Evolutionary conservation across 2,329 filamentous ascomycete genomes (phyloP).

Genomic region (Bipolaris bicolor): DNA sequence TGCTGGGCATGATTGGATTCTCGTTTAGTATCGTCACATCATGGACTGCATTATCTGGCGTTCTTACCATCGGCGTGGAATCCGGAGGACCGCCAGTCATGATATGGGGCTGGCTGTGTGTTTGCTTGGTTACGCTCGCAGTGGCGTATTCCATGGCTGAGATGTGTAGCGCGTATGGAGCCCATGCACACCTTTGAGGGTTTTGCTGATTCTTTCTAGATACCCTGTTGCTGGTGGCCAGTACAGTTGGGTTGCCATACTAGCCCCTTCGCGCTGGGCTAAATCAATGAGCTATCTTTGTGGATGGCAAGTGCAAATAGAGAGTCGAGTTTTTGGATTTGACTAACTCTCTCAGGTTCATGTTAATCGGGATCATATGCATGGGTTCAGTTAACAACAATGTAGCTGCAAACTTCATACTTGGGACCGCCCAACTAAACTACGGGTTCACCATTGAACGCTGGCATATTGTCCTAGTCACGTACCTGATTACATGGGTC

Average conservation of each 20-base stretch:
- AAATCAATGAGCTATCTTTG: slow-evolving; percentile 48
- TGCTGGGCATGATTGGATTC: slow-evolving; percentile 65
- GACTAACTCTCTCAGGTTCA: slow-evolving; percentile 18
- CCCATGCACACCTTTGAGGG: neutral
- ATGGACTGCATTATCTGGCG: slow-evolving; percentile 63
- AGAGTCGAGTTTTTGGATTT: neutral
- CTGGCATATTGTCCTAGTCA: slow-evolving; percentile 63
- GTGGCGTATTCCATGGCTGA: slow-evolving; percentile 66
- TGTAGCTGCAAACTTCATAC: slow-evolving; percentile 61
- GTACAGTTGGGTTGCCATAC: slow-evolving; percentile 64
- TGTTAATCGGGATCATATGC: slow-evolving; percentile 52
- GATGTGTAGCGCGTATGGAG: slow-evolving; percentile 56
- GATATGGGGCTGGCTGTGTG: slow-evolving; percentile 63
- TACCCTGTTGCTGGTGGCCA: slow-evolving; percentile 64
- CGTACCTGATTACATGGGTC: slow-evolving; percentile 56
- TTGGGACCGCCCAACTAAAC: slow-evolving; percentile 61
- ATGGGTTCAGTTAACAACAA: slow-evolving; percentile 64
- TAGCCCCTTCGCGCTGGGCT: slow-evolving; percentile 55
- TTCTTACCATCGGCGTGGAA: slow-evolving; percentile 62
- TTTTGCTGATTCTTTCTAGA: slow-evolving; percentile 15
- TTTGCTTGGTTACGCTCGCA: slow-evolving; percentile 58
- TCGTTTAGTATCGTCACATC: slow-evolving; percentile 64
- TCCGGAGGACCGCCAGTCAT: slow-evolving; percentile 65
- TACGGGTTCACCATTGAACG: slow-evolving; percentile 60
- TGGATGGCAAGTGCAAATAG: slow-evolving; percentile 48